Evolutionary conservation across 106 monocot species (phyloP), one percentile per base, ranked within the genome.

Genomic region (Agapanthus africanus): DNA sequence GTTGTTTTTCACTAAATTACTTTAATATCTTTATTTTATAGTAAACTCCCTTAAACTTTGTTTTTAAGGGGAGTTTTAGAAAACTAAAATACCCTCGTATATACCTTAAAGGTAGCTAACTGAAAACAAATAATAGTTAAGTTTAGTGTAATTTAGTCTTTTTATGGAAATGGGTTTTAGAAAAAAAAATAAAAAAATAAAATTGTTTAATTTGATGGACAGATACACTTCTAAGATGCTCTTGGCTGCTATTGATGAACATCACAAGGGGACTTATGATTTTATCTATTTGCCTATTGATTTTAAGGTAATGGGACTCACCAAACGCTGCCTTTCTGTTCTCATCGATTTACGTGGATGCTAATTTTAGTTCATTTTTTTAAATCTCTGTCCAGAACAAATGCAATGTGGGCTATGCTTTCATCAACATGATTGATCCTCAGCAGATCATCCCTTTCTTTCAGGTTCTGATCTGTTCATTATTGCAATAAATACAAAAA

Each of bases 171-270:
- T 59, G 21, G 11, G 11, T 15, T 47, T 47, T 47, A 19, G n/a
- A n/a, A n/a, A n/a, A n/a, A n/a, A n/a, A n/a, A n/a, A n/a, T n/a
- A n/a, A n/a, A n/a, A n/a, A n/a, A n/a, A n/a, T 38, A 21, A 21
- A 6, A 35, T 37, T 10, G 34, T 33, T 39, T 40, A 28, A 68
- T 26, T 5, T 47, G 27, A 49, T 59, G 61, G 28, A 37, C 69
- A 95, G 95, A 77, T 95, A 95, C 68, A 95, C 95, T 4, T 88
- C 95, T 10, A 95, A 95, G 78, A 95, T 95, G 91, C 83, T 95
- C 30, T 68, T 95, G 77, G 83, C 94, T 79, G 77, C 94, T 56
- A 95, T 95, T 65, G 95, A 95, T 84, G 95, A 95, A 70, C 79
- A 84, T 51, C 91, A 95, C 77, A 79, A 86, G 46, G 95, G 95